Evolutionary conservation across 75 land plant species (phyloP), one percentile per base, ranked within the genome.

Genomic region (Selaginella moellendorffii): DNA sequence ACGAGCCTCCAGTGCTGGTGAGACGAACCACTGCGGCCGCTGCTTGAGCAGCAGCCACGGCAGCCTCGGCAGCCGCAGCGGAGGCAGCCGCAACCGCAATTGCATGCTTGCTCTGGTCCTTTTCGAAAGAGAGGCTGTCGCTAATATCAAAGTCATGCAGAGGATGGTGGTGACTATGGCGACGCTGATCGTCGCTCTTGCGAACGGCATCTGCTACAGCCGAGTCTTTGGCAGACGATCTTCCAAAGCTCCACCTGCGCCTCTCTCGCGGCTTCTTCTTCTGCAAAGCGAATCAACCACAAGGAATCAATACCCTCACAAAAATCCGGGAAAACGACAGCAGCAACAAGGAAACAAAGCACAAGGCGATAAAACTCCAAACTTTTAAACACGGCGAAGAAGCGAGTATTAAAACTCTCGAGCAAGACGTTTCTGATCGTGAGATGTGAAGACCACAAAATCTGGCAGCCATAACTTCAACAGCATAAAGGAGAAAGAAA

Each of bases 61-160:
- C 82, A 0, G 78, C 85, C 73, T 82, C 85, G 0, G 88, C 85
- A 0, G 63, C 85, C 5, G 82, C 85, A 1, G 82, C 85, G 5
- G 88, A 82, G 1, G 82, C 85, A 30, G 82, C 80, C 1, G 82
- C 85, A 61, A 82, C 85, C n/a, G 80, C 82, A 26, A 82, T 79
- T 0, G 85, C 85, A 52, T 74, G 82, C 65, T 77, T 79, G 61
- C 61, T 65, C 36, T 75, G 65, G 31, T 78, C 78, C 21, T 27
- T 56, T 2, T 56, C 59, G 8, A 21, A 56, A 2, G 21, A 24
- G 17, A 19, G 5, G 59, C 59, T 8, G 17, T 56, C 59, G 59
- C 5, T 56, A 5, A 36, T 36, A 5, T 36, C 46, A 14, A 36
- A 36, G 14, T 14, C 14, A 14, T 36, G 5, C 5, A 36, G 10